Evolutionary conservation across 2,329 filamentous ascomycete genomes (phyloP), one percentile per base, ranked within the genome.

Genomic region (Xylaria sp.): DNA sequence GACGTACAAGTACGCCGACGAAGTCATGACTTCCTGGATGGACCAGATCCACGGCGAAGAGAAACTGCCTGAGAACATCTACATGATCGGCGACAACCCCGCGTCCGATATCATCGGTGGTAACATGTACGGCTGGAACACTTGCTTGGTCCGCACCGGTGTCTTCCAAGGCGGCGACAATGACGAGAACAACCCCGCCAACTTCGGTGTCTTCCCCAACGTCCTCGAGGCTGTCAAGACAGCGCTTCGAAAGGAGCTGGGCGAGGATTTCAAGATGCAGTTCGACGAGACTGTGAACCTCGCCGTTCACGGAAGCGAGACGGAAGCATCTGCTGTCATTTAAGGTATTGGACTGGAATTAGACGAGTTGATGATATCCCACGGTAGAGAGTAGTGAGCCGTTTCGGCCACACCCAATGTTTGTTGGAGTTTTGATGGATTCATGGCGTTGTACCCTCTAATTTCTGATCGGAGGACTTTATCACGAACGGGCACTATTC

Each of bases 121-220:
- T 63, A 91, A 91, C 80, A 88, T 87, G 82, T 90, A 91, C 74
- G 87, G 87, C 61, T 91, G 88, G 89, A 91, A 91, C 76, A 91
- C 88, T 2, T 91, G 88, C 70, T 76, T 91, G 57, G 88, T 91
- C 59, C 84, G 88, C 70, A 91, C 88, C 0, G 89, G 89, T 76
- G 88, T 91, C 52, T 91, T 88, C 82, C 86, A 90, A 76, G 88
- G 88, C 63, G 87, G 83, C 16, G 87, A 85, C 60, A 91, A 91
- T 71, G 89, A 91, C 70, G 81, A 87, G 73, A 79, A 90, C 76
- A 91, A 90, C 76, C 88, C 88, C 0, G 88, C 88, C 70, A 89
- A 81, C 76, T 90, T 91, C 70, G 88, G 88, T 65, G 88, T 91
- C 47, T 91, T 91, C 76, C 73, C 78, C 61, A 89, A 90, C 69